phyloP scores from a whole-genome alignment of 192 early-diverging fungal species.

The Umbelopsis sp. region DNA sequence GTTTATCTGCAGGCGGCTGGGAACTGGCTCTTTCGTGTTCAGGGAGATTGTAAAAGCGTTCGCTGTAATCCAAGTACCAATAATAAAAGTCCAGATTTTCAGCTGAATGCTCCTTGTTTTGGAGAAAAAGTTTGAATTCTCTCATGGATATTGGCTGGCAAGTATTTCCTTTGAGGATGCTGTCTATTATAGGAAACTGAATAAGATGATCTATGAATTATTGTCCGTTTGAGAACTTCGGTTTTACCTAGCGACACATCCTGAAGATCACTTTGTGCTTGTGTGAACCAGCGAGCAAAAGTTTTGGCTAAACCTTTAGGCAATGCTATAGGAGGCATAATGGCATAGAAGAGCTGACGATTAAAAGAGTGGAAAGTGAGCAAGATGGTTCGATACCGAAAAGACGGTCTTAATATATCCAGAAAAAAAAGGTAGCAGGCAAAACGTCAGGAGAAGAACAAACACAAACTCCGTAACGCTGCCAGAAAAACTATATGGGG shows the following conservation, averaged over 20 bases:
- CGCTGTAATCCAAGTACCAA: slow-evolving; percentile 32
- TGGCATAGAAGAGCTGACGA: neutral
- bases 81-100: slow-evolving; percentile 38
- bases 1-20: slow-evolving; percentile 28
- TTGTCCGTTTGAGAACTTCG: neutral
- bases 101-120: slow-evolving; percentile 34
- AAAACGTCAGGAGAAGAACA: neutral
- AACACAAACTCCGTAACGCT: neutral
- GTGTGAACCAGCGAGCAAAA: slow-evolving; percentile 17
- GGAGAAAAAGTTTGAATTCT: slow-evolving; percentile 32
- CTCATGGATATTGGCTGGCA: slow-evolving; percentile 32
- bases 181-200: neutral
- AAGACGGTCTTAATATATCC: neutral
- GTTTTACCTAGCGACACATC: slow-evolving; percentile 27
- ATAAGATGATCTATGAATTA: neutral
- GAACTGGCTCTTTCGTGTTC: slow-evolving; percentile 14
- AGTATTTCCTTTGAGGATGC: slow-evolving; percentile 33
- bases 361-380: slow-evolving; percentile 6
- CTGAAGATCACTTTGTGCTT: slow-evolving; percentile 15
- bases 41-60: slow-evolving; percentile 25
- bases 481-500: neutral
- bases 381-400: too few species aligned
- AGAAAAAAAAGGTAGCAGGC: neutral
- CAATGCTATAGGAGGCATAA: neutral
- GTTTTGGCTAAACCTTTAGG: slow-evolving; percentile 6